Base-by-base conservation (phyloP, 2,329 filamentous ascomycete genomes). In the Hypoxylon sp. region DNA sequence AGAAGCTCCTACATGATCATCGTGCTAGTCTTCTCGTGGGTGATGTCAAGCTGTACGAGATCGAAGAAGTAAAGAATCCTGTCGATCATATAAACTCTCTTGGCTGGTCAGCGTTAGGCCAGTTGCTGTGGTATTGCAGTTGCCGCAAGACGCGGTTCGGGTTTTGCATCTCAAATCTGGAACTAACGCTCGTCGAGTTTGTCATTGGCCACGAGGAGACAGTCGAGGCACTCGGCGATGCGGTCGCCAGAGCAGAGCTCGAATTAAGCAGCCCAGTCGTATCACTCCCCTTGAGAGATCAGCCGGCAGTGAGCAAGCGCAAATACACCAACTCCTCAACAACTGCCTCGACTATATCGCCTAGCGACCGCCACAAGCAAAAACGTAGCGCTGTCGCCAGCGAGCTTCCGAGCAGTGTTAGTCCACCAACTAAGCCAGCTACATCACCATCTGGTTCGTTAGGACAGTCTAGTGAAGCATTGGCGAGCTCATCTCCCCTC, bases 61-160 rank as follows among this genome's bases (percentile, higher is more conserved):
- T 26, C 19, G 54, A n/a, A 11, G 34, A 3, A 39, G 11, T 37
- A 49, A 43, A 62, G 19, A 32, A 62, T 46, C 17, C 11, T 15
- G 48, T 62, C 13, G 20, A 7, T 10, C 11, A 54, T 51, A 62
- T 48, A 19, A 5, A 15, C 28, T 3, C 8, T 3, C 28, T 62
- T 3, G 57, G 48, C 48, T 37, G 30, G 54, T 54, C 54, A 7
- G 49, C 17, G 15, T 41, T 62, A 32, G 54, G 59, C 19, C 54
- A 62, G 49, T 24, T 62, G 37, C 11, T 62, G 24, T 62, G 22
- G 54, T 58, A 62, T 55, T 62, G 54, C 17, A n/a, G 48, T n/a
- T 53, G 48, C 54, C 59, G 59, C 54, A 56, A 58, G 48, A 62
- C 59, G 17, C 54, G 59, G n/a, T 62, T 62, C 8, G 49, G 52